Conservation (phyloP, 75 land plant species). For the Gnetum montanum region DNA sequence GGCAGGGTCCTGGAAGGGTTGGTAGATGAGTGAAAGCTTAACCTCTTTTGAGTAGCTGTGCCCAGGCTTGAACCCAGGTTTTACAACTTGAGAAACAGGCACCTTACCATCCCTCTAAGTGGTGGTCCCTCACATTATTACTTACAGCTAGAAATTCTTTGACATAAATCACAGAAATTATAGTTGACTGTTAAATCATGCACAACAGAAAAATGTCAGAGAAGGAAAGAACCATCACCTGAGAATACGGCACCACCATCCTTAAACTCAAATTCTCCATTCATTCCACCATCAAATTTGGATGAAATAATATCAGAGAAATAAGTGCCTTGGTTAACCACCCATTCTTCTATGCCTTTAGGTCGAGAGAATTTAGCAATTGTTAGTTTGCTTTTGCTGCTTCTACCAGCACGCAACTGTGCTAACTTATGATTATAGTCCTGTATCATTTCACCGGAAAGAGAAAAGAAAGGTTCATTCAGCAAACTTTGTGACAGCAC, state of each 20-base stretch:
- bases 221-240: conserved; percentile 39
- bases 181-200: not conserved
- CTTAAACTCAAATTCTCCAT: conserved; percentile 62
- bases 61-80: too few relatives aligned
- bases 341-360: conserved; percentile 68
- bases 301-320: conserved; percentile 62
- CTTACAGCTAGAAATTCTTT: too few relatives aligned
- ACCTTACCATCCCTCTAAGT: too few relatives aligned
- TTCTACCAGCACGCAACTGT: conserved; percentile 83
- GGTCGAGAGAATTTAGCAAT: conserved; percentile 74
- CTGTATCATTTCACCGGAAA: too few relatives aligned
- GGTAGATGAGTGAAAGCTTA: too few relatives aligned
- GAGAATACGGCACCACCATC: conserved; percentile 80
- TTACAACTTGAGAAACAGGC: too few relatives aligned
- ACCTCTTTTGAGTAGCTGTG: too few relatives aligned
- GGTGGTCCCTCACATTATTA: too few relatives aligned
- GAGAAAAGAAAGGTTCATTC: too few relatives aligned
- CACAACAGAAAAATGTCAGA: not conserved
- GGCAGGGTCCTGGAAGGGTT: too few relatives aligned
- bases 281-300: conserved; percentile 87
- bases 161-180: too few relatives aligned
- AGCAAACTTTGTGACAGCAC: too few relatives aligned
- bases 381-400: conserved; percentile 93
- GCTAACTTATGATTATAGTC: conserved; percentile 88
- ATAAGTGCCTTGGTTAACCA: conserved; percentile 70